phyloP scores from a whole-genome alignment of 441 rosid species.

The Croton laevigatus region DNA sequence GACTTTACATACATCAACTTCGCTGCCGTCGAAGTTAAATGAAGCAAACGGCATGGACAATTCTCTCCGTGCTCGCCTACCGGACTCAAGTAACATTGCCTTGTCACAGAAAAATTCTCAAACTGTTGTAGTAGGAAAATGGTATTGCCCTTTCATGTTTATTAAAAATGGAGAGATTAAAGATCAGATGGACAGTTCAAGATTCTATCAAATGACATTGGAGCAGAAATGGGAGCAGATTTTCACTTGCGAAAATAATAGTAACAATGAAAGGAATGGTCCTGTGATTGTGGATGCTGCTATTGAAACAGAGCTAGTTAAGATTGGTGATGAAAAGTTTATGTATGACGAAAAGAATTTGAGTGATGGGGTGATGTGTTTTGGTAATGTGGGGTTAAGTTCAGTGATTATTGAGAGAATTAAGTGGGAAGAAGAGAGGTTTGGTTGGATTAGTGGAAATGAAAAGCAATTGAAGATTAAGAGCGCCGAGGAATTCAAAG shows the following conservation, averaged over 20 bases:
- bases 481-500: slow-evolving; percentile 29
- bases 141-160: slow-evolving; percentile 72
- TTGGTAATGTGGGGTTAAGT: background rate
- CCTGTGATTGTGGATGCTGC: slow-evolving; percentile 32
- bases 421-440: slow-evolving; percentile 15
- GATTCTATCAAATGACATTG: slow-evolving; percentile 48
- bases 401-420: background rate
- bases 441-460: slow-evolving; percentile 22
- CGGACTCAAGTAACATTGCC: slow-evolving; percentile 27
- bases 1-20: slow-evolving; percentile 23
- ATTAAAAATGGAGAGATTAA: slow-evolving; percentile 36
- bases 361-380: slow-evolving; percentile 41
- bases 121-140: slow-evolving; percentile 41
- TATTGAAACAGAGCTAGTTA: slow-evolving; percentile 29
- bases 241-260: slow-evolving; percentile 21
- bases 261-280: background rate
- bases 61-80: slow-evolving; percentile 37
- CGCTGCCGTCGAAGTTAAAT: slow-evolving; percentile 27
- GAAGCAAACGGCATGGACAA: slow-evolving; percentile 53
- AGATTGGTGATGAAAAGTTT: slow-evolving; percentile 26
- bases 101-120: slow-evolving; percentile 16
- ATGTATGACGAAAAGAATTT: slow-evolving; percentile 1
- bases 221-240: slow-evolving; percentile 56
- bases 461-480: slow-evolving; percentile 20
- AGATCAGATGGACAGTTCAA: slow-evolving; percentile 36